These are phyloP conservation scores for Huntiella savannae DNA, from an alignment of 2,329 filamentous ascomycete species.

Conservation along the genomic window DNA sequence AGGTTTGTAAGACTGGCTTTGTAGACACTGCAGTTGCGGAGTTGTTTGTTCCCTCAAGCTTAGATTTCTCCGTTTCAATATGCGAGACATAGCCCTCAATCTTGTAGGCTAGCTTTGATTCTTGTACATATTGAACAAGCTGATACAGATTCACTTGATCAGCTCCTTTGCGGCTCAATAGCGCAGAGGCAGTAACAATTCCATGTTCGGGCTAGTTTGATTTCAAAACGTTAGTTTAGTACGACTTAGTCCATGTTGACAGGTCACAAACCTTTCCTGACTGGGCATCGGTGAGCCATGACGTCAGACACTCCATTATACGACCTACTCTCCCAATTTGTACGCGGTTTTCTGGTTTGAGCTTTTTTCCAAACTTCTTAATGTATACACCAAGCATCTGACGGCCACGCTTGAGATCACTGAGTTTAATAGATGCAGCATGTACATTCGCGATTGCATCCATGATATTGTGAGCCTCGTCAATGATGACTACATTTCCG, in stretches of 20 bases:
- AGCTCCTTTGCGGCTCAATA: slow-evolving; percentile 68
- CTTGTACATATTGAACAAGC: slow-evolving; percentile 68
- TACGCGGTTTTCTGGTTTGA: slow-evolving; percentile 80
- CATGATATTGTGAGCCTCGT: slow-evolving; percentile 96
- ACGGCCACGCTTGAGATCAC: slow-evolving; percentile 53
- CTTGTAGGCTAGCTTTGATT: slow-evolving; percentile 85
- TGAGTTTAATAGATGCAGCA: slow-evolving; percentile 54
- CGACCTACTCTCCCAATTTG: slow-evolving; percentile 78
- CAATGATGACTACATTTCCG: slow-evolving; percentile 79
- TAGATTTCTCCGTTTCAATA: slow-evolving; percentile 29
- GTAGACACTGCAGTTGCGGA: slow-evolving; percentile 12
- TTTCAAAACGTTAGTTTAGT: not conserved
- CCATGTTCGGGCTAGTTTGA: slow-evolving; percentile 33
- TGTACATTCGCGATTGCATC: slow-evolving; percentile 80
- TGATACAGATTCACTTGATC: slow-evolving; percentile 94
- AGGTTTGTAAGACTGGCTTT: slow-evolving; percentile 33
- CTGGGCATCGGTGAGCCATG: slow-evolving; percentile 42
- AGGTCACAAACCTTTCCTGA: slow-evolving; percentile 25
- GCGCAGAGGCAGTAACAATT: slow-evolving; percentile 47
- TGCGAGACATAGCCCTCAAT: slow-evolving; percentile 72
- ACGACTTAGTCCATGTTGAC: not conserved
- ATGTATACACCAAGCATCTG: slow-evolving; percentile 66
- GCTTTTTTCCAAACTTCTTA: slow-evolving; percentile 66
- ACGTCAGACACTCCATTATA: slow-evolving; percentile 58
- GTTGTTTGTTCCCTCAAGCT: slow-evolving; percentile 13